These are phyloP conservation scores for Neopestalotiopsis sp. DNA, from an alignment of 2,329 filamentous ascomycete species.

Conservation along the genomic window DNA sequence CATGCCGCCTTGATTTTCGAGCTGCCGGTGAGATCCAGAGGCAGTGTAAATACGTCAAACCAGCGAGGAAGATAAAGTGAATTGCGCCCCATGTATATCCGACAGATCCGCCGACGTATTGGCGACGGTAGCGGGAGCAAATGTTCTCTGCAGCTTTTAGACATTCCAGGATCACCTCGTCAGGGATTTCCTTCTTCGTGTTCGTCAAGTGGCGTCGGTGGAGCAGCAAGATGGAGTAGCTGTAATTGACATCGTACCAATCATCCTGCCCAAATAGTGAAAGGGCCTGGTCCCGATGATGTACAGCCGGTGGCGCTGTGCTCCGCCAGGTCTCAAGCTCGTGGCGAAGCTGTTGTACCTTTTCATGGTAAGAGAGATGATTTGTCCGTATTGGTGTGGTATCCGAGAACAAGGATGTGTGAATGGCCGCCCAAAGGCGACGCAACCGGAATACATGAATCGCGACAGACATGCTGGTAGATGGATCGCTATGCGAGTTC, in stretches of 20 bases:
- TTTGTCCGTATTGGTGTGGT: neutral
- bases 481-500: neutral
- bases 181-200: no score
- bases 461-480: slow-evolving; percentile 16
- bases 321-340: no score
- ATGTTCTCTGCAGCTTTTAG: neutral
- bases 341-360: no score
- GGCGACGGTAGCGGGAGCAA: neutral
- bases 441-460: slow-evolving; percentile 20
- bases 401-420: neutral
- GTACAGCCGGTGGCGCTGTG: neutral
- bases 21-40: slow-evolving; percentile 36
- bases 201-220: neutral
- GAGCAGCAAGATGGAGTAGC: neutral
- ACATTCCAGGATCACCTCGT: neutral
- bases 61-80: slow-evolving; percentile 20
- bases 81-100: slow-evolving; percentile 21
- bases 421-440: slow-evolving; percentile 20
- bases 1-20: slow-evolving; percentile 21
- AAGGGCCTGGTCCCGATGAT: neutral
- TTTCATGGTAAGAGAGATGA: no score
- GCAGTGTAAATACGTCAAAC: slow-evolving; percentile 35
- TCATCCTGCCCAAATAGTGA: slow-evolving; percentile 20
- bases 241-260: slow-evolving; percentile 17
- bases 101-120: slow-evolving; percentile 17